These are phyloP conservation scores for Thuidium tamariscinum DNA, from an alignment of 225 moss, liverwort and hornwort genomes.

Conservation along the genomic window DNA sequence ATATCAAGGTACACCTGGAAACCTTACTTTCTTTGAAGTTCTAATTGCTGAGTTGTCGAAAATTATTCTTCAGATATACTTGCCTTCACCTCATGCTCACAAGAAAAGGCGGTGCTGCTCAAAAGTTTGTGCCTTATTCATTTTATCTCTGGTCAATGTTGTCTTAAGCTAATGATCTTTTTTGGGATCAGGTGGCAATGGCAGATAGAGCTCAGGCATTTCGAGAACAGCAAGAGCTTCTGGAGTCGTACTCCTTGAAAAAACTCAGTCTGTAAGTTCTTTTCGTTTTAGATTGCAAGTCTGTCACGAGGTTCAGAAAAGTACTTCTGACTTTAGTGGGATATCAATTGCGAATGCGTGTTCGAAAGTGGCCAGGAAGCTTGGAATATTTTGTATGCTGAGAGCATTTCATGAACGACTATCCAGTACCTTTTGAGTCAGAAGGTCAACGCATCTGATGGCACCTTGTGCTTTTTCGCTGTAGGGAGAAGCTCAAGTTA, in stretches of 20 bases:
- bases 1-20: constrained; percentile 60
- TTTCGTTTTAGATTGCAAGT: background rate
- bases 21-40: background rate
- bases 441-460: background rate
- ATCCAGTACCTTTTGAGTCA: background rate
- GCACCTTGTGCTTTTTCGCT: background rate
- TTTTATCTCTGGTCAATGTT: background rate
- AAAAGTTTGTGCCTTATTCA: background rate
- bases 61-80: background rate
- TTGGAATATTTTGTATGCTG: background rate
- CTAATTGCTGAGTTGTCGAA: background rate
- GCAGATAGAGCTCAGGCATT: constrained; percentile 80
- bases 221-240: constrained; percentile 73
- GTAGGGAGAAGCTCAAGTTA: constrained; percentile 76
- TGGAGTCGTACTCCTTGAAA: constrained; percentile 72
- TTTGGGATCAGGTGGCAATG: constrained; percentile 52
- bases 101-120: background rate
- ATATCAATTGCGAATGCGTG: background rate
- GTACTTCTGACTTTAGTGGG: background rate
- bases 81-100: background rate
- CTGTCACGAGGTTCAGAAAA: background rate
- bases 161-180: background rate
- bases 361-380: background rate
- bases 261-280: constrained; percentile 55
- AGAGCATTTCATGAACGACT: background rate